Percentiles rank a stretch among this genome's conserved stretches.
Conservation (phyloP, 139 green algal species). For the Nannochloris sp. region DNA sequence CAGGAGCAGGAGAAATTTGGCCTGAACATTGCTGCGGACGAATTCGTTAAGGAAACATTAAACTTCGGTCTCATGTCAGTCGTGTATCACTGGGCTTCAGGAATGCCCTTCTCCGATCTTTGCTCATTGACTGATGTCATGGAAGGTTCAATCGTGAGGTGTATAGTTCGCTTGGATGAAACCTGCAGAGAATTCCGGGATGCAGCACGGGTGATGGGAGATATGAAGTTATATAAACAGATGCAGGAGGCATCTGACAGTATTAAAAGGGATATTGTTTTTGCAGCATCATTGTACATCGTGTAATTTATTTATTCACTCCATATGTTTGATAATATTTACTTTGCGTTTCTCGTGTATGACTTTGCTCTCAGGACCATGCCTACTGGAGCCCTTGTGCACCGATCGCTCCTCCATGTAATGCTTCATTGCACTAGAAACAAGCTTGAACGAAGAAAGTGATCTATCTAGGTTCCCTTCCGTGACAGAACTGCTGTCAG, state of each 20-base stretch:
- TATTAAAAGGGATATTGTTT: conserved; percentile 97
- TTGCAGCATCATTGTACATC: conserved; percentile 88
- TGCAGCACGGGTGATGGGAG: conserved; percentile 88
- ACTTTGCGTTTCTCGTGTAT: no score
- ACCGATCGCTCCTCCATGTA: no score
- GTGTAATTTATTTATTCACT: conserved; percentile 26
- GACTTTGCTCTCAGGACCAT: no score
- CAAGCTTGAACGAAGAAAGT: no score
- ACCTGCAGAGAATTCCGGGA: conserved; percentile 64
- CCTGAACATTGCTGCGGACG: conserved; percentile 53
- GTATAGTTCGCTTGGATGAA: conserved; percentile 82
- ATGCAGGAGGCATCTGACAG: conserved; percentile 75
- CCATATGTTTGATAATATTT: no score
- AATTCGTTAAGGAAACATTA: conserved; percentile 51
- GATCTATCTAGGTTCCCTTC: no score
- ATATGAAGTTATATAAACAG: conserved; percentile 76
- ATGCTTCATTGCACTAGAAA: no score
- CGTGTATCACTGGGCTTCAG: conserved; percentile 91
- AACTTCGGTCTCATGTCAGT: conserved; percentile 73
- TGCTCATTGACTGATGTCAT: conserved; percentile 83
- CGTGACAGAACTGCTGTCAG: no score
- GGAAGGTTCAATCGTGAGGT: conserved; percentile 90
- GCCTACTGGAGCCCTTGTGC: no score
- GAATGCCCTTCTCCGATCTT: conserved; percentile 82
- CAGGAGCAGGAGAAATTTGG: conserved; percentile 47